A percentile compares a stretch with the other conserved stretches of the same genome.
These are phyloP conservation scores for Calycina herbarum DNA, from an alignment of 2,329 filamentous ascomycete species.

Conservation along the genomic window DNA sequence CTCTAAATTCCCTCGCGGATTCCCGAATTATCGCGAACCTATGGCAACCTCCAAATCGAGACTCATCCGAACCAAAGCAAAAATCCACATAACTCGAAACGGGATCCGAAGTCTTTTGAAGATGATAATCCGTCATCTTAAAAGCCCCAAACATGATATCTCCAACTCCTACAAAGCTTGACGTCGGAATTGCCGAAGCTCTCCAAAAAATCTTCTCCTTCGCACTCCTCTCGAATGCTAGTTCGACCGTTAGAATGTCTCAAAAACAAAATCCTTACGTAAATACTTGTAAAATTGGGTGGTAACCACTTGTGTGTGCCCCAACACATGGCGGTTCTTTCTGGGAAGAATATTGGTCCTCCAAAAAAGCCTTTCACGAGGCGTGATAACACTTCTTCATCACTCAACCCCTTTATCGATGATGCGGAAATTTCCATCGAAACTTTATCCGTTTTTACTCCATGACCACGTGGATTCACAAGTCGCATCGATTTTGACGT, in stretches of 20 bases:
- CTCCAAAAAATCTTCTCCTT: slow-evolving; percentile 3
- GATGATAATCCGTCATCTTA: background rate
- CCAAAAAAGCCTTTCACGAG: slow-evolving; percentile 13
- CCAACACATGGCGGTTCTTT: slow-evolving; percentile 5
- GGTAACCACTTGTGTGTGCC: background rate
- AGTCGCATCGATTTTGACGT: slow-evolving; percentile 1
- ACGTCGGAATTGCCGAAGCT: background rate
- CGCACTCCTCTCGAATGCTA: background rate
- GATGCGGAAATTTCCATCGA: background rate
- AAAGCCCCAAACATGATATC: slow-evolving; percentile 8
- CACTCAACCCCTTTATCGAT: background rate
- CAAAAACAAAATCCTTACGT: background rate
- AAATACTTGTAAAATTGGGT: background rate
- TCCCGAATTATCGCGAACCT: slow-evolving; percentile 8
- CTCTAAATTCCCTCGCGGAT: too few relatives aligned
- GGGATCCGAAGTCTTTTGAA: background rate
- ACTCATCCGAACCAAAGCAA: slow-evolving; percentile 9
- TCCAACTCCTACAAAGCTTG: background rate
- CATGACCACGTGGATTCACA: slow-evolving; percentile 8
- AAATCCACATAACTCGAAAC: slow-evolving; percentile 10
- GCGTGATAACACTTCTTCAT: slow-evolving; percentile 9
- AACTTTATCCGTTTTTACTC: slow-evolving; percentile 5
- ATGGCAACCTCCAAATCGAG: slow-evolving; percentile 6
- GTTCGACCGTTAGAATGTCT: background rate
- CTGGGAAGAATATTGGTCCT: slow-evolving; percentile 1